Percentiles rank a stretch among this genome's conserved stretches.
Conservation (phyloP, 1,284 basidiomycete genomes). For the Ceratobasidium sp. region DNA sequence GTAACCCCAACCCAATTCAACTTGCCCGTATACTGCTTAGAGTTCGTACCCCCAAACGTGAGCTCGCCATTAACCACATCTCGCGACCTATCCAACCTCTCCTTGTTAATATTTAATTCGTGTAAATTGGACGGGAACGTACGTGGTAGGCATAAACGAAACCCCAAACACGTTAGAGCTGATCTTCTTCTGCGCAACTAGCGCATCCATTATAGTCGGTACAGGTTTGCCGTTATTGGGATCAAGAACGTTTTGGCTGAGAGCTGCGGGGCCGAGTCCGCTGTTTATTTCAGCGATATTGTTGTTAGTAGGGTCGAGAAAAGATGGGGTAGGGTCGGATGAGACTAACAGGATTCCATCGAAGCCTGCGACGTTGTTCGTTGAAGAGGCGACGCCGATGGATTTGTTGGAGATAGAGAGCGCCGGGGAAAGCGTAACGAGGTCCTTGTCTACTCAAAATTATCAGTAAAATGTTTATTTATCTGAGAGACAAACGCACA, state of each 20-base stretch:
- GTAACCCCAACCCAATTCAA: conserved; percentile 39
- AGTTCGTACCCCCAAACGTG: conserved; percentile 25
- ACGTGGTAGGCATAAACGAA: conserved; percentile 28
- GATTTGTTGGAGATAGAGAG: conserved; percentile 31
- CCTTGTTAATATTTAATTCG: no score
- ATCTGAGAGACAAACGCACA: not conserved
- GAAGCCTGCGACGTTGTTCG: conserved; percentile 17
- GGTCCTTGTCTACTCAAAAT: conserved; percentile 26
- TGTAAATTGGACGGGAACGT: no score
- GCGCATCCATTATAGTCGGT: conserved; percentile 37
- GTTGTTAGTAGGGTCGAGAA: not conserved
- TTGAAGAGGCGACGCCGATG: conserved; percentile 31
- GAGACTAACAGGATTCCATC: conserved; percentile 40
- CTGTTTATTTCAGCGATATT: not conserved
- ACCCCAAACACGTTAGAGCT: conserved; percentile 22
- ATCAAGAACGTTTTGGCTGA: conserved; percentile 10
- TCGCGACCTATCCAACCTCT: not conserved
- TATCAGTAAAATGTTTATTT: no score
- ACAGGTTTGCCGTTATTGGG: conserved; percentile 15
- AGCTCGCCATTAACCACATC: conserved; percentile 4
- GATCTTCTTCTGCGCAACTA: conserved; percentile 42
- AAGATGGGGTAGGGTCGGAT: not conserved
- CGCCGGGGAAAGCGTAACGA: conserved; percentile 28
- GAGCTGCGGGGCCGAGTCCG: conserved; percentile 19
- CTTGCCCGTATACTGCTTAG: conserved; percentile 29